A percentile compares a stretch with the other conserved stretches of the same genome.
phyloP scores from a whole-genome alignment of 257 asterid species.

The Solanum chaucha region DNA sequence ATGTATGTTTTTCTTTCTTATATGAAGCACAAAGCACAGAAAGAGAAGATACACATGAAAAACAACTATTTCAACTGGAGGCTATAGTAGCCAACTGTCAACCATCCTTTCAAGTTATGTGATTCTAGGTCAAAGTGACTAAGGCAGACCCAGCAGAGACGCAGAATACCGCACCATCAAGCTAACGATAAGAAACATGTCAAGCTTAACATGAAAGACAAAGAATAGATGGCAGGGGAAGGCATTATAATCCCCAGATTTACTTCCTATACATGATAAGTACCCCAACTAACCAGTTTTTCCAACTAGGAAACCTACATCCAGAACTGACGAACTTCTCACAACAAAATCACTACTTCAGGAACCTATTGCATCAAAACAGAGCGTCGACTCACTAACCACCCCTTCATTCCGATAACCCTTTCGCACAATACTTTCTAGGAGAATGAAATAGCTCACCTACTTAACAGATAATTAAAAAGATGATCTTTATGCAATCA shows the following conservation, averaged over 20 bases:
- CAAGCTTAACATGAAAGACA: background rate
- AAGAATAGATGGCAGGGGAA: background rate
- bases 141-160: background rate
- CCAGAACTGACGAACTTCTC: background rate
- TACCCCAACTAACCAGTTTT: background rate
- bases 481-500: background rate
- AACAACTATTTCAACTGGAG: background rate
- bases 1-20: background rate
- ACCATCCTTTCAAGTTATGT: background rate
- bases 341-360: background rate
- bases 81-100: background rate
- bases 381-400: too few relatives aligned
- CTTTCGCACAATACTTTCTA: background rate
- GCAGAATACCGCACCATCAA: background rate
- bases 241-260: background rate
- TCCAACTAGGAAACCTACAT: background rate
- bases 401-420: background rate
- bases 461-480: background rate
- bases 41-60: background rate
- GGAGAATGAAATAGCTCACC: background rate
- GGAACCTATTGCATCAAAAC: background rate
- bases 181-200: background rate
- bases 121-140: background rate
- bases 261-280: background rate
- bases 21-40: background rate